Evolutionary conservation across 306 rosid species (phyloP).

Genomic region (Bauhinia variegata): DNA sequence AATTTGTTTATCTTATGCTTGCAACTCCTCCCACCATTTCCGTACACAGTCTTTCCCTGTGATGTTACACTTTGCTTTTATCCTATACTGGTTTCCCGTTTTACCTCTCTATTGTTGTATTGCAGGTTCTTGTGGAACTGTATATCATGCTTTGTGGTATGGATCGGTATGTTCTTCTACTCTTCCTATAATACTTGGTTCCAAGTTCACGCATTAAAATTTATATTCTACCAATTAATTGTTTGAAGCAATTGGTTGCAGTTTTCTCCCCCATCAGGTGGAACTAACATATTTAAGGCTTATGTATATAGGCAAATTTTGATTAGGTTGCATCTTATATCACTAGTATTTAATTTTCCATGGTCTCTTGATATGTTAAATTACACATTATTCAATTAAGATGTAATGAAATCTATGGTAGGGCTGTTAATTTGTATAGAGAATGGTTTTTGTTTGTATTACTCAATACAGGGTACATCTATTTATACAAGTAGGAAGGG

Average conservation of each 20-base stretch:
- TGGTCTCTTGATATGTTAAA: slow-evolving; percentile 27
- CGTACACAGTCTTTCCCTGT: neutral
- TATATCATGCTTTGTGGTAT: slow-evolving; percentile 97
- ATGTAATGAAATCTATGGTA: slow-evolving; percentile 11
- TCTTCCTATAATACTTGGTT: slow-evolving; percentile 50
- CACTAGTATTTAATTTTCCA: slow-evolving; percentile 19
- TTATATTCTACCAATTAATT: slow-evolving; percentile 18
- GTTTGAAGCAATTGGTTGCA: slow-evolving; percentile 9
- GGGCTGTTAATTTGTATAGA: too few species aligned
- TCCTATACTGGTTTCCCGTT: slow-evolving; percentile 27
- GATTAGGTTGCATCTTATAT: slow-evolving; percentile 27
- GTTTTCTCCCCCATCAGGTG: slow-evolving; percentile 10
- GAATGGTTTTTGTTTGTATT: too few species aligned
- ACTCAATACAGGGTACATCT: too few species aligned
- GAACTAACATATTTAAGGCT: slow-evolving; percentile 2
- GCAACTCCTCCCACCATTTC: neutral
- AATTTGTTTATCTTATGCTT: neutral
- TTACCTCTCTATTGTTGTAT: slow-evolving; percentile 41
- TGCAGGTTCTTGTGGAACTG: slow-evolving; percentile 99
- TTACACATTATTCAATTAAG: slow-evolving; percentile 26
- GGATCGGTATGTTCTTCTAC: slow-evolving; percentile 94
- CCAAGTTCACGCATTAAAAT: slow-evolving; percentile 21
- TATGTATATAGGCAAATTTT: slow-evolving; percentile 9
- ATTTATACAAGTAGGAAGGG: too few species aligned
- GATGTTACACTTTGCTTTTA: slow-evolving; percentile 23